Evolutionary conservation across 495 filamentous ascomycete species (phyloP).

Genomic region (Xylaria grammica): DNA sequence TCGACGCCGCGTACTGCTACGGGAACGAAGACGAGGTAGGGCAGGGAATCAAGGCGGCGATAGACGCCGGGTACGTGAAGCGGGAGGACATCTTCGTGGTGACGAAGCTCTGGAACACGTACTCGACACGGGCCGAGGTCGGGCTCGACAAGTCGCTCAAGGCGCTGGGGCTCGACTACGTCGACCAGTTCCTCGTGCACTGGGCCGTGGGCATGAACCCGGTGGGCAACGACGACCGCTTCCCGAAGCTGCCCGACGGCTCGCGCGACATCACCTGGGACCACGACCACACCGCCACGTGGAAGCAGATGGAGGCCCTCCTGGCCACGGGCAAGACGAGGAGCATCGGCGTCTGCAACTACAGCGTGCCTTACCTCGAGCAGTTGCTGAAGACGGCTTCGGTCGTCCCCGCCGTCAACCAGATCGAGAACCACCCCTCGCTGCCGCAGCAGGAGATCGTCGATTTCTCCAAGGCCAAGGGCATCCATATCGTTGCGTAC

Average conservation of each 20-base stretch:
- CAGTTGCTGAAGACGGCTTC: slow-evolving; percentile 69
- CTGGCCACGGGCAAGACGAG: slow-evolving; percentile 68
- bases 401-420: slow-evolving; percentile 81
- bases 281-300: slow-evolving; percentile 74
- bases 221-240: slow-evolving; percentile 73
- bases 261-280: slow-evolving; percentile 68
- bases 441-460: slow-evolving; percentile 89
- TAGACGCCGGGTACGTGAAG: slow-evolving; percentile 68
- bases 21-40: slow-evolving; percentile 64
- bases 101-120: slow-evolving; percentile 84
- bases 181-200: slow-evolving; percentile 82
- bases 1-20: slow-evolving; percentile 66
- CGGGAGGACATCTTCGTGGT: slow-evolving; percentile 83
- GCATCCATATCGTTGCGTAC: slow-evolving; percentile 79
- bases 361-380: slow-evolving; percentile 73
- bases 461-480: slow-evolving; percentile 73
- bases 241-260: slow-evolving; percentile 75
- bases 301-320: slow-evolving; percentile 81
- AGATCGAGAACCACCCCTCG: slow-evolving; percentile 87
- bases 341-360: slow-evolving; percentile 85
- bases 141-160: slow-evolving; percentile 73
- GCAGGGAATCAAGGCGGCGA: slow-evolving; percentile 63
- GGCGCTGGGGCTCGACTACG: slow-evolving; percentile 74
- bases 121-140: slow-evolving; percentile 68
- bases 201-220: slow-evolving; percentile 88